Base-by-base conservation (phyloP, 2,329 filamentous ascomycete genomes). In the Alternaria sp. region DNA sequence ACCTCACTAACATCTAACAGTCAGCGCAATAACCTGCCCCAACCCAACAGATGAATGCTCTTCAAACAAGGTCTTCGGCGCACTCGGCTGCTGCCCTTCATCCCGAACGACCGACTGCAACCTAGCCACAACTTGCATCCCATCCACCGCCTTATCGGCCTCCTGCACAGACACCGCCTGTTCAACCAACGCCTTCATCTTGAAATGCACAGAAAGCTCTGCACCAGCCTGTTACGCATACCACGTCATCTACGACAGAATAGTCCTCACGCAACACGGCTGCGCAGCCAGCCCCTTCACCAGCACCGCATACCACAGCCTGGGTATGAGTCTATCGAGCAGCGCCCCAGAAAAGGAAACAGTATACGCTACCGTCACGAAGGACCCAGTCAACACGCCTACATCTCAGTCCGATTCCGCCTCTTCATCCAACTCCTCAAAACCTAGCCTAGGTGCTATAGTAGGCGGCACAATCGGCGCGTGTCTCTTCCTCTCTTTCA, bases 31-130 rank as follows among this genome's bases (percentile, higher is more conserved):
- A 61, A 77, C 76, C 15, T 80, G 77, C 43, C 64, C 66, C 28
- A 69, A 71, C 43, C 54, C 67, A 1, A 66, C 64, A 32, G 59
- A 68, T 25, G 67, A 73, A 32, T 80, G 78, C 65, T 77, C 77
- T 30, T 79, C 77, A 52, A 79, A 78, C 59, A 72, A 69, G 7
- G 66, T 61, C 58, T 69, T 70, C 15, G 75, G 71, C 45, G 73
- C 74, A 5, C 76, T 78, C 36, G 77, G 77, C 51, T 80, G 78
- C 68, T 80, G 78, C 64, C 60, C 77, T 47, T 64, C 71, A 1
- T 32, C 58, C 2, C 47, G 65, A 8, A 62, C 75, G 3, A 55
- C 67, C 1, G 26, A 69, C 6, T 80, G 78, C 59, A 69, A 50
- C 9, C 67, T 80, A 15, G 64, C 70, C 7, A 80, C 78, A 10